Percentiles rank a stretch among this genome's conserved stretches.
Conservation (phyloP, 495 filamentous ascomycete species). For the Hyaloscypha variabilis region DNA sequence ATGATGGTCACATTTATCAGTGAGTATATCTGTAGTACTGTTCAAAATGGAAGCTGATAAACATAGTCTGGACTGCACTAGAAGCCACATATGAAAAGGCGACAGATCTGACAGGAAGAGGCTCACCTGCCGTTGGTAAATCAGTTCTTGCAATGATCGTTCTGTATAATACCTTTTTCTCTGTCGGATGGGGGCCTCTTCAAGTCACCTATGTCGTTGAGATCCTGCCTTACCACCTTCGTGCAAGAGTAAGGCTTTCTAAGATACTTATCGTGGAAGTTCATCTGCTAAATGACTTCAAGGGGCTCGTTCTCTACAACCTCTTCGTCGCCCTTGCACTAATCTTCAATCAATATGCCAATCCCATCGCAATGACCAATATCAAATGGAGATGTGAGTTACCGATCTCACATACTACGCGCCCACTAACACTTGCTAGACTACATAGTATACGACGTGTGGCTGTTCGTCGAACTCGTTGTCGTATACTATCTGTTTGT, state of each 20-base stretch:
- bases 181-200: slow-evolving; percentile 64
- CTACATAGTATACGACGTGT: slow-evolving; percentile 35
- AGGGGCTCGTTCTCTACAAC: slow-evolving; percentile 56
- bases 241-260: slow-evolving; percentile 54
- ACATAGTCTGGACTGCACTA: slow-evolving; percentile 23
- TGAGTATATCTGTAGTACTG: slow-evolving; percentile 39
- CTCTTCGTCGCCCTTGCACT: slow-evolving; percentile 52
- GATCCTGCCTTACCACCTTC: slow-evolving; percentile 72
- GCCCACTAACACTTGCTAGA: slow-evolving; percentile 12
- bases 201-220: slow-evolving; percentile 69
- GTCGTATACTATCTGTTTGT: slow-evolving; percentile 39
- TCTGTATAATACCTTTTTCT: slow-evolving; percentile 56
- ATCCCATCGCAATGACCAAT: slow-evolving; percentile 59
- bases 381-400: slow-evolving; percentile 38
- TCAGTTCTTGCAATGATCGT: slow-evolving; percentile 61
- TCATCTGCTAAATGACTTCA: slow-evolving; percentile 6
- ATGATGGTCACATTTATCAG: slow-evolving; percentile 62
- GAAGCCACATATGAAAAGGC: slow-evolving; percentile 38
- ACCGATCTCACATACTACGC: background rate
- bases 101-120: slow-evolving; percentile 44
- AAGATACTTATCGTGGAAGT: slow-evolving; percentile 30
- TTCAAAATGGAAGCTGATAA: background rate
- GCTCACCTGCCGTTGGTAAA: slow-evolving; percentile 42
- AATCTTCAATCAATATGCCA: slow-evolving; percentile 59
- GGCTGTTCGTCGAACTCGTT: slow-evolving; percentile 36